phyloP scores from a whole-genome alignment of 78 protist species.

The Neovahlkampfia damariscottae region DNA sequence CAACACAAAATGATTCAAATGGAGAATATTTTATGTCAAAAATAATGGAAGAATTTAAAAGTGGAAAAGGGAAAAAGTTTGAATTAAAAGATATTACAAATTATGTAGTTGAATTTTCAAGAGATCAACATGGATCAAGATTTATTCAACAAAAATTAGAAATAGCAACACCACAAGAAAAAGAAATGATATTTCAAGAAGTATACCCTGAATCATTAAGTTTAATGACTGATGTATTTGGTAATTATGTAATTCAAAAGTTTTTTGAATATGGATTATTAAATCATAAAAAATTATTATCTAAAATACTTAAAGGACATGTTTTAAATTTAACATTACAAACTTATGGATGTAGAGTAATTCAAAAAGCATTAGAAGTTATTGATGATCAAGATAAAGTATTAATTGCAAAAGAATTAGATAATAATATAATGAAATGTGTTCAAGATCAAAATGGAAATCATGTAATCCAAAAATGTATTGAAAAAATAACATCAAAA shows the following conservation, averaged over 20 bases:
- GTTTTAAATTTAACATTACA: conserved; percentile 72
- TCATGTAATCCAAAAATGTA: conserved; percentile 96
- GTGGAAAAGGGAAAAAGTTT: not conserved
- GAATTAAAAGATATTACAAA: conserved; percentile 49
- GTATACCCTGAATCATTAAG: conserved; percentile 37
- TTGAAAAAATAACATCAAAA: conserved; percentile 70
- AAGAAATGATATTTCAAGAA: conserved; percentile 69
- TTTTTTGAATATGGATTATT: conserved; percentile 77
- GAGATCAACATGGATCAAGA: conserved; percentile 95
- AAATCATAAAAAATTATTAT: conserved; percentile 26
- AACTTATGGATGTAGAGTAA: conserved; percentile 96
- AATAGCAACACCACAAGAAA: conserved; percentile 50
- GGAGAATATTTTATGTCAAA: too few species aligned
- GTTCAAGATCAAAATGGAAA: conserved; percentile 98
- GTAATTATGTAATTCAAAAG: conserved; percentile 99
- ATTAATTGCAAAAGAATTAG: conserved; percentile 69
- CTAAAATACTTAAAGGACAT: conserved; percentile 52
- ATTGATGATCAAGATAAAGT: conserved; percentile 35
- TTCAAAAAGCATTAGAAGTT: conserved; percentile 73
- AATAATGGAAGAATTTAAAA: conserved; percentile 34
- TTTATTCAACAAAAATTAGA: conserved; percentile 93
- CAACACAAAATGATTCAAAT: not conserved
- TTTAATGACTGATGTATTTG: conserved; percentile 93
- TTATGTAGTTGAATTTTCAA: conserved; percentile 71
- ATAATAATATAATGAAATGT: conserved; percentile 66